A percentile compares a stretch with the other conserved stretches of the same genome.
phyloP scores from a whole-genome alignment of 1,284 basidiomycete species.

The Boletus calvinii region DNA sequence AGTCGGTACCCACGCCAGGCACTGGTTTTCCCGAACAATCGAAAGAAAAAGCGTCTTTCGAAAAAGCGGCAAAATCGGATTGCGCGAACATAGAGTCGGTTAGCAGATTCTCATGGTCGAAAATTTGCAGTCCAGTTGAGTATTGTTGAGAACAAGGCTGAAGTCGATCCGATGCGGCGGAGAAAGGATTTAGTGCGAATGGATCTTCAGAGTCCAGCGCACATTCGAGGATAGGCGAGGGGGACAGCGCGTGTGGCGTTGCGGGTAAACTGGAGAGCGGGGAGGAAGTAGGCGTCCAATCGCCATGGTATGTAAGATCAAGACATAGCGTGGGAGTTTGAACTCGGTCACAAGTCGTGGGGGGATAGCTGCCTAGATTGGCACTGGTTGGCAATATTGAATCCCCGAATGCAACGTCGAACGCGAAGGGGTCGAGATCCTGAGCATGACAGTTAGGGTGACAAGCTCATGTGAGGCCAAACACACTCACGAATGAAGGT shows the following conservation, averaged over 20 bases:
- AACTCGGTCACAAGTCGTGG: slow-evolving; percentile 20
- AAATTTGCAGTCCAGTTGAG: slow-evolving; percentile 21
- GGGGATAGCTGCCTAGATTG: slow-evolving; percentile 26
- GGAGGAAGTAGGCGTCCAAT: slow-evolving; percentile 35
- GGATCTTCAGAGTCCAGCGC: slow-evolving; percentile 26
- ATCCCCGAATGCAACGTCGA: slow-evolving; percentile 31
- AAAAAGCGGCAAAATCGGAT: slow-evolving; percentile 22
- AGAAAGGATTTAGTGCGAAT: slow-evolving; percentile 46
- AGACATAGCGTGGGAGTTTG: slow-evolving; percentile 30
- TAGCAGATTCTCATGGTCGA: slow-evolving; percentile 18
- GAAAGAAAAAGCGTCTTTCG: slow-evolving; percentile 27
- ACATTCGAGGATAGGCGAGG: slow-evolving; percentile 26
- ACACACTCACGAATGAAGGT: slow-evolving; percentile 48
- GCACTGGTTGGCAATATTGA: slow-evolving; percentile 24
- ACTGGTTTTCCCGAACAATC: slow-evolving; percentile 26
- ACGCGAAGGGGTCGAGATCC: slow-evolving; percentile 31
- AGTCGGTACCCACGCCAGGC: slow-evolving; percentile 25
- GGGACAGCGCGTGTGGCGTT: slow-evolving; percentile 30
- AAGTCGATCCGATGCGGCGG: slow-evolving; percentile 39
- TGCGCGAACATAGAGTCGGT: slow-evolving; percentile 16
- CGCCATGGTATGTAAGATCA: slow-evolving; percentile 23
- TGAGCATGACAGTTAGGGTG: slow-evolving; percentile 12
- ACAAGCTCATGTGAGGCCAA: neutral
- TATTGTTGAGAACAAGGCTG: slow-evolving; percentile 24
- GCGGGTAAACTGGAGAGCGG: slow-evolving; percentile 31